Base-by-base conservation (phyloP, 148 eudicot species). In the Talinum fruticosum region DNA sequence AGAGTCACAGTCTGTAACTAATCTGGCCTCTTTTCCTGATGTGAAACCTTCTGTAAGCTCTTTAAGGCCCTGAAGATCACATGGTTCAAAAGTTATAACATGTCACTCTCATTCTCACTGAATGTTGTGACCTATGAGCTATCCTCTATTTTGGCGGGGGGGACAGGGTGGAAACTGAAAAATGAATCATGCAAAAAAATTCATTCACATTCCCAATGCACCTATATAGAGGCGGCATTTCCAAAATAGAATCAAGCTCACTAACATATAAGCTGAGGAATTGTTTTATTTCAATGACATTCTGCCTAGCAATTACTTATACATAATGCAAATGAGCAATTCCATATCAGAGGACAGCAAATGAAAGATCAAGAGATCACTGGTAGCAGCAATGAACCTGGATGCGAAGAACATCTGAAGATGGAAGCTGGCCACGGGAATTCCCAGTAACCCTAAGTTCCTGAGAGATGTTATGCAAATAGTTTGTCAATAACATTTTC, bases 21-120 rank as follows among this genome's bases (percentile, higher is more conserved):
- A 68, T 79, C 45, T 77, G 68, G 81, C 66, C 49, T 64, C 80
- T 66, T 49, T 75, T 67, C 30, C 82, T 36, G 80, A 76, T 28
- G n/a, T 61, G 30, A 83, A 69, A 53, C 75, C 88, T 29, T 62
- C 66, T 28, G 32, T 33, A 28, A 80, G 74, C 59, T 83, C 91
- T 77, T 79, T 82, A 54, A 87, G 88, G 38, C 89, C 91, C 88
- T 87, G 83, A 51, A 85, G 51, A 65, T 29, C 12, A 65, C 8
- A 61, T 6, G 13, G 54, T n/a, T 28, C 32, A 28, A 62, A 62
- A 13, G 33, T 26, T 2, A 26, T n/a, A 3, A 4, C 21, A 28
- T 12, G 32, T 62, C 33, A 62, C 30, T 26, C 66, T 62, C 16
- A 28, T 10, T 62, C 23, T 26, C 2, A 62, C 32, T 28, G 66